Evolutionary conservation across 2,329 filamentous ascomycete species (phyloP), one percentile per base, ranked within the genome.

Genomic region (Cytospora paraplurivora): DNA sequence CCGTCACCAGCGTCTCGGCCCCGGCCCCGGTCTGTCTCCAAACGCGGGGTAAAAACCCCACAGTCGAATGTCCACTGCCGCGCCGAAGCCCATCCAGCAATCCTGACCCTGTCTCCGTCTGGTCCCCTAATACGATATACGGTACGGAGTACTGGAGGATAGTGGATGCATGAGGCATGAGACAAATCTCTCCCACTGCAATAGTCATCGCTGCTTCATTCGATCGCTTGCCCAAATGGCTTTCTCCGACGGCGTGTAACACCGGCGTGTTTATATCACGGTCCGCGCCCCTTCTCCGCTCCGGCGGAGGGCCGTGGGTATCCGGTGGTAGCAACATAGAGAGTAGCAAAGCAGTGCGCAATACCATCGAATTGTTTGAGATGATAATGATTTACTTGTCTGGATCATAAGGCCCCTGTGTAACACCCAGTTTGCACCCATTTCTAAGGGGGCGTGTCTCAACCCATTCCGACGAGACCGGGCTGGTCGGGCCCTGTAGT

Each of bases 231-330:
- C 15, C 6, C 41, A 7, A 19, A 44, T 19, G 15, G 41, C 17
- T 19, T 5, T n/a, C 11, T 27, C 4, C 27, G 27, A 27, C 4
- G 27, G 27, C 27, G 27, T 27, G 27, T 27, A 27, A 3, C 27
- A n/a, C n/a, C 41, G 5, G 17, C 41, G 17, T 44, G 10, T 44
- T 44, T n/a, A 8, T n/a, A 44, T n/a, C 41, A 19, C n/a, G 41
- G n/a, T 7, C 37, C 37, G 12, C 37, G 10, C 38, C 38, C 38
- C 38, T 17, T 64, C 41, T 41, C 50, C 49, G 57, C 59, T 62
- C 37, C 38, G 38, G 65, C 62, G 58, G 57, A 62, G 47, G 57
- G 11, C 62, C 27, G 27, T 55, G 58, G 64, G 53, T 66, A 58
- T 55, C 27, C 27, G 27, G 27, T 27, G 2, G 27, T 27, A 27